phyloP scores from a whole-genome alignment of 805 yeast species.

The Cyberlindnera euphorbiae region DNA sequence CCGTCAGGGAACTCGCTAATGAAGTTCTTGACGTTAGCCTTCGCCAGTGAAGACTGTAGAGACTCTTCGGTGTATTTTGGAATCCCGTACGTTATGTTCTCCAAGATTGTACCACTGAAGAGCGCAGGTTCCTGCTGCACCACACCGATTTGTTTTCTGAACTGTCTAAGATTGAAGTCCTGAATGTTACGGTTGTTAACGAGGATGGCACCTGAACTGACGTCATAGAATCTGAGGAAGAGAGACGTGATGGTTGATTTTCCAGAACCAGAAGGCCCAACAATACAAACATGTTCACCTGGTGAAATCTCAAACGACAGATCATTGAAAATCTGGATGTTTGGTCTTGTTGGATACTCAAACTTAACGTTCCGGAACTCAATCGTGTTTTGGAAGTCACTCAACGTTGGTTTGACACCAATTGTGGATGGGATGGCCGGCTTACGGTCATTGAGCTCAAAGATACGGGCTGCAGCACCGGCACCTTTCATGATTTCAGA shows the following conservation, averaged over 20 bases:
- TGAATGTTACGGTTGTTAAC: slow-evolving; percentile 63
- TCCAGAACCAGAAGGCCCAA: slow-evolving; percentile 97
- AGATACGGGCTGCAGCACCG: slow-evolving; percentile 90
- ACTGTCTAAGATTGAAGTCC: slow-evolving; percentile 64
- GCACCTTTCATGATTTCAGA: slow-evolving; percentile 96
- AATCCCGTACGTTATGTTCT: slow-evolving; percentile 75
- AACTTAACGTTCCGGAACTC: slow-evolving; percentile 61
- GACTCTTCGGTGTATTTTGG: slow-evolving; percentile 48
- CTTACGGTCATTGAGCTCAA: slow-evolving; percentile 76
- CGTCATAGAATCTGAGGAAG: slow-evolving; percentile 80
- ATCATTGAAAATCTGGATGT: slow-evolving; percentile 57
- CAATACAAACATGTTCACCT: slow-evolving; percentile 89
- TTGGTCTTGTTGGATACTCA: slow-evolving; percentile 80
- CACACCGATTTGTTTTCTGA: slow-evolving; percentile 74
- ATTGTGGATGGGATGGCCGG: slow-evolving; percentile 65
- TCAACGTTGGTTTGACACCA: slow-evolving; percentile 44
- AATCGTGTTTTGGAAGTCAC: slow-evolving; percentile 38
- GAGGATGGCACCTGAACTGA: slow-evolving; percentile 54
- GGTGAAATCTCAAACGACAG: slow-evolving; percentile 58
- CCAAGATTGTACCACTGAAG: slow-evolving; percentile 80
- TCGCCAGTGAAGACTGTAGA: slow-evolving; percentile 51
- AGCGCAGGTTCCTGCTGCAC: slow-evolving; percentile 92
- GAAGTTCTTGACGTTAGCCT: slow-evolving; percentile 73
- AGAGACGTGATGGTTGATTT: slow-evolving; percentile 84
- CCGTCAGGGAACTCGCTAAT: slow-evolving; percentile 75